Evolutionary conservation across 768 basidiomycete genomes (phyloP).

Genomic region (Lentinus brumalis): DNA sequence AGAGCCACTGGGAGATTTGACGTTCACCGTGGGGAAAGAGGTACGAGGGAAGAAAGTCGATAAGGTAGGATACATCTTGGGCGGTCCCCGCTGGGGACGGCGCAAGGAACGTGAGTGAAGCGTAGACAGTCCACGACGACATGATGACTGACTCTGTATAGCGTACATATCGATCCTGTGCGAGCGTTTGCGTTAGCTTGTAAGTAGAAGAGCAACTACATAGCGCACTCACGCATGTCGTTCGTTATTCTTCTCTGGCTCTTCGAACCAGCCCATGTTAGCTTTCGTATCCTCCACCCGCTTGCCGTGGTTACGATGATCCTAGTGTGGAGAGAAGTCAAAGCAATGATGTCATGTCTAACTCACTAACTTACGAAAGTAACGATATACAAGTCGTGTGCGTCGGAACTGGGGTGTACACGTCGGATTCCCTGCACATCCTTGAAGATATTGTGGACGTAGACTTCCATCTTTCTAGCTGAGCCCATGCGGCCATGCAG

Average conservation of each 20-base stretch:
- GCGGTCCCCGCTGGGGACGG: constrained; percentile 57
- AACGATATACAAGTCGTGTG: constrained; percentile 48
- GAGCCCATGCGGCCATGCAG: constrained; percentile 48
- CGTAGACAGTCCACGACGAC: neutral
- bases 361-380: constrained; percentile 41
- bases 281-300: constrained; percentile 38
- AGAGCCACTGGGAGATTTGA: constrained; percentile 64
- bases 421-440: constrained; percentile 13
- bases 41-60: constrained; percentile 76
- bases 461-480: constrained; percentile 31
- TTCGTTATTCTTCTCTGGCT: constrained; percentile 39
- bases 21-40: constrained; percentile 71
- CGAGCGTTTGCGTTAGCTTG: constrained; percentile 16
- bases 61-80: constrained; percentile 75
- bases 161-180: constrained; percentile 50
- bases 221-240: constrained; percentile 41
- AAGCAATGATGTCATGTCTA: neutral
- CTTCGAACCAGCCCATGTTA: constrained; percentile 42
- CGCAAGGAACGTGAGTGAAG: neutral
- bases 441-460: constrained; percentile 27
- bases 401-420: constrained; percentile 9
- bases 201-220: neutral
- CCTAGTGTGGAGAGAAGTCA: constrained; percentile 32
- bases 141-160: constrained; percentile 38
- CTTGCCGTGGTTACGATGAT: constrained; percentile 56